Evolutionary conservation across 257 asterid species (phyloP), one percentile per base, ranked within the genome.

Genomic region (Solanum bulbocastanum): DNA sequence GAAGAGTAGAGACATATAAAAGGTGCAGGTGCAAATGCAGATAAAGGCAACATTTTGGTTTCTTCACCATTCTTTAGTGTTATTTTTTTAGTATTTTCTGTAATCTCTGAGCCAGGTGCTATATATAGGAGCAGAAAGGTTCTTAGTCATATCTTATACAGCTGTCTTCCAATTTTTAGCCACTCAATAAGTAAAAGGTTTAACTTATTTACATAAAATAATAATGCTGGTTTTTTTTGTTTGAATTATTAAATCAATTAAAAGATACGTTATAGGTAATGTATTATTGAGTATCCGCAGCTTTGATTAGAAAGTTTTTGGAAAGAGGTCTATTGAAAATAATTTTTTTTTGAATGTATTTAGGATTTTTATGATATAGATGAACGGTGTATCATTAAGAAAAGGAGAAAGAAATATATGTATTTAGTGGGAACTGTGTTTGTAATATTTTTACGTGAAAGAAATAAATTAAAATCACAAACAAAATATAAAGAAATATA

Each of bases 21-120:
- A 90, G 92, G 94, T 92, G 93, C 94, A 92, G 94, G 94, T 92
- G 94, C 90, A 92, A 90, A 90, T 92, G 94, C 94, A 91, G 93
- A 88, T 46, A 87, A 91, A 91, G 87, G 90, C 85, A 23, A 76
- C 93, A 89, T 89, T 91, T 88, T 89, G 92, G 88, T 62, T 86
- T 71, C 72, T 86, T 71, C 10, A 32, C 8, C 46, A 16, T 10
- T 8, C 30, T 18, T 9, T 4, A 52, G 62, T 25, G 22, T 15
- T 15, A 5, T 27, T 58, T 20, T 27, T 3, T 75, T 74, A 12
- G 66, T 16, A 75, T 33, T 25, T 46, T 30, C 3, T 5, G 68
- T 12, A 18, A 46, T 78, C 2, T 14, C 82, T 73, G 49, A 36
- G 25, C 11, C 66, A 23, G 82, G 69, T 40, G 37, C 3, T 78